phyloP scores from a whole-genome alignment of 1,284 basidiomycete species.

The Takashimella tepidaria region DNA sequence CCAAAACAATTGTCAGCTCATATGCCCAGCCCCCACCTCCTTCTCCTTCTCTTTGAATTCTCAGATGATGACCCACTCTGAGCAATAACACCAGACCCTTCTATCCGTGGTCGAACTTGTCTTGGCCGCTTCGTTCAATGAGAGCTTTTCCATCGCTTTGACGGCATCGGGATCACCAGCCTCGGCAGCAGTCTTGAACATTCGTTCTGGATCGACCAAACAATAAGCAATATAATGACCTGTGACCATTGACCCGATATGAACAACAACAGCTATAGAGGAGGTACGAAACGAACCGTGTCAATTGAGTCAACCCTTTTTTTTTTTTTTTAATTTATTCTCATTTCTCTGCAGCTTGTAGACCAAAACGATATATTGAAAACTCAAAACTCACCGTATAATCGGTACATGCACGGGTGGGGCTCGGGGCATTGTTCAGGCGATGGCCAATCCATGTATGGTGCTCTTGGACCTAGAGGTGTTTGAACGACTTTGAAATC shows the following conservation, averaged over 20 bases:
- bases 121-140: constrained; percentile 1
- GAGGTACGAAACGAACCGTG: no score
- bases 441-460: constrained; percentile 44
- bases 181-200: constrained; percentile 19
- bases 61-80: constrained; percentile 55
- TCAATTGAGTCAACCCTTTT: constrained; percentile 13
- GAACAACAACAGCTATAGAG: constrained; percentile 71
- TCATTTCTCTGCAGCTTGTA: constrained; percentile 1
- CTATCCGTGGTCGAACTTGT: constrained; percentile 31
- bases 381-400: constrained; percentile 37
- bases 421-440: constrained; percentile 38
- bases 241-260: constrained; percentile 78
- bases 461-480: constrained; percentile 30
- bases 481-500: constrained; percentile 43
- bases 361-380: no score
- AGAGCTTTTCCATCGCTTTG: background rate
- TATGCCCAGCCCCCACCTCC: background rate
- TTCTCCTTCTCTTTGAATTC: constrained; percentile 51
- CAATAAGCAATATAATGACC: constrained; percentile 77
- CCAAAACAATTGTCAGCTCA: constrained; percentile 1
- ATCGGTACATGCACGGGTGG: constrained; percentile 40
- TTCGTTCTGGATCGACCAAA: constrained; percentile 39
- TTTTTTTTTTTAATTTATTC: no score
- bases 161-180: background rate
- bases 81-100: constrained; percentile 82